These are phyloP conservation scores for Moricandia moricandioides DNA, from an alignment of 345 rosid species.

Conservation along the genomic window DNA sequence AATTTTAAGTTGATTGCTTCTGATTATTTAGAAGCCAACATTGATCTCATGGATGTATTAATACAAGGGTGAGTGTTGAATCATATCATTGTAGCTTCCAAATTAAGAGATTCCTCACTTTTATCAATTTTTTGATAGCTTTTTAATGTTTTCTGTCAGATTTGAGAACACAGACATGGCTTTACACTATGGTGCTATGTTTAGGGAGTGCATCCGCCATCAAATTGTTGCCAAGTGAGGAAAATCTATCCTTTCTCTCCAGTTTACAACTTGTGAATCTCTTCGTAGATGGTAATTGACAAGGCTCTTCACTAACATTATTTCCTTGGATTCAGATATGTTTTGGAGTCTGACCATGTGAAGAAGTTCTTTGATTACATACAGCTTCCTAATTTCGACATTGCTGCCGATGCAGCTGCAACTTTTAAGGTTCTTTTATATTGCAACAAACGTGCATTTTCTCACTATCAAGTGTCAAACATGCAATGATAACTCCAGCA, in stretches of 20 bases:
- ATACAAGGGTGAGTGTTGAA: slow-evolving; percentile 71
- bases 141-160: slow-evolving; percentile 43
- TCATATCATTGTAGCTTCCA: not conserved
- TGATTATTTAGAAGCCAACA: slow-evolving; percentile 80
- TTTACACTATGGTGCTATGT: slow-evolving; percentile 96
- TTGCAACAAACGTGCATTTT: too few species aligned
- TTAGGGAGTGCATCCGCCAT: slow-evolving; percentile 97
- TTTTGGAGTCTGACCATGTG: slow-evolving; percentile 78
- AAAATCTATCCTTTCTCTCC: not conserved
- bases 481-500: slow-evolving; percentile 5
- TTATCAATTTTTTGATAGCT: slow-evolving; percentile 1
- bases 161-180: slow-evolving; percentile 86
- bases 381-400: slow-evolving; percentile 93
- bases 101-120: not conserved
- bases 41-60: slow-evolving; percentile 80
- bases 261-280: not conserved
- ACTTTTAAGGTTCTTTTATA: slow-evolving; percentile 97
- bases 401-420: slow-evolving; percentile 99
- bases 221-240: slow-evolving; percentile 90
- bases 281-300: not conserved
- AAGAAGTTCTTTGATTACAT: slow-evolving; percentile 90
- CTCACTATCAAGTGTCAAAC: not conserved
- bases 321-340: slow-evolving; percentile 58
- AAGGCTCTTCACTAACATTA: not conserved
- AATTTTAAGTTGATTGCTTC: slow-evolving; percentile 86